Base-by-base conservation (phyloP, 2,329 filamentous ascomycete species). In the Fusarium miscanthi region DNA sequence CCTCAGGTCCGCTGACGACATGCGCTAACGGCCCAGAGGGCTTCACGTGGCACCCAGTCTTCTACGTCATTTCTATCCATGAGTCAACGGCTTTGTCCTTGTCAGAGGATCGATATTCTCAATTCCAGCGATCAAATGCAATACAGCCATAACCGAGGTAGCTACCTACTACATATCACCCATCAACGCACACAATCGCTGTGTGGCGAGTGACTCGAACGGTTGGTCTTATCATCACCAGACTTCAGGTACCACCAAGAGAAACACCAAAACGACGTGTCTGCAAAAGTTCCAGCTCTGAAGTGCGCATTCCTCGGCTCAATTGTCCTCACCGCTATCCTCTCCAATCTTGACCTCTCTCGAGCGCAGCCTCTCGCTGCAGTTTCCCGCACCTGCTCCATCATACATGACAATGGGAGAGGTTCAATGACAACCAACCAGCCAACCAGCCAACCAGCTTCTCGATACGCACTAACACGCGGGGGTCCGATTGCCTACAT, bases 1-100 rank as follows among this genome's bases (percentile, higher is more conserved):
- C 64, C 65, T 62, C 59, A 66, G 56, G 60, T 70, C 69, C 69
- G 69, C 69, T 73, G 69, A 73, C 64, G 69, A 66, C 69, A 72
- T 73, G 45, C 59, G 69, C 64, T 73, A 72, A 52, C 49, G 43
- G 37, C 27, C 41, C 38, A 51, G 43, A 43, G 52, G 43, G 30
- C 59, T 72, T 72, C 69, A 72, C 69, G 69, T 72, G 69, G 66
- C 56, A 31, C 56, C 27, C 19, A n/a, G 13, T 31, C 23, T 45
- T 45, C 59, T 72, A 72, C 69, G 69, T 73, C 69, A 72, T 69
- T 42, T 21, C 46, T 23, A 49, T 42, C 60, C 53, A 41, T 43
- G 41, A 67, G 63, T 49, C 54, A 53, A 64, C 51, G 49, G 42
- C 33, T 49, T 35, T 62, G 48, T 54, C 57, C 35, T n/a, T 49